These are phyloP conservation scores for Tuber borchii DNA, from an alignment of 495 filamentous ascomycete species.

Conservation along the genomic window DNA sequence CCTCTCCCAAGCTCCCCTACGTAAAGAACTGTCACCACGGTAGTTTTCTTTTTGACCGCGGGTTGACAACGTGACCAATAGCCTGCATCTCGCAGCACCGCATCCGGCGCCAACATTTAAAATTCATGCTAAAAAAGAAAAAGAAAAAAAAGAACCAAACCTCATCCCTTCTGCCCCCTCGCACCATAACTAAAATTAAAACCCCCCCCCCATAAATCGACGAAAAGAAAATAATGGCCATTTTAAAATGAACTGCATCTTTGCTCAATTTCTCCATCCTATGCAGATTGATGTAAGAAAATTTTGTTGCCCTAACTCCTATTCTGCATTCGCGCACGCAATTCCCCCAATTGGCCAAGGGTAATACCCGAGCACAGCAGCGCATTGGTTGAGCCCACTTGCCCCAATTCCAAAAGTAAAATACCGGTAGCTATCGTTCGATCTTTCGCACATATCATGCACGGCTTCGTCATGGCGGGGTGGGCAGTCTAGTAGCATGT, in stretches of 20 bases:
- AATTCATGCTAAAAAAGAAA: not conserved
- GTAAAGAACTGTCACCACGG: not conserved
- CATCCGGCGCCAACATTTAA: constrained; percentile 4
- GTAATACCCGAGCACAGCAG: not conserved
- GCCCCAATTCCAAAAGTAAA: not conserved
- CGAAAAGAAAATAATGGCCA: not conserved
- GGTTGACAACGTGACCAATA: constrained; percentile 5
- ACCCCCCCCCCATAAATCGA: not conserved
- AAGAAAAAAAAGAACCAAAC: not conserved
- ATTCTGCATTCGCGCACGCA: not conserved
- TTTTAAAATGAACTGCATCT: constrained; percentile 3
- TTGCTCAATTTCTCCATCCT: not conserved
- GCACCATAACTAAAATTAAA: not conserved
- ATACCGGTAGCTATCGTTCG: constrained; percentile 4
- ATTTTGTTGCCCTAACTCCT: constrained; percentile 1
- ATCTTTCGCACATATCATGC: constrained; percentile 3
- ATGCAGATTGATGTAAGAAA: constrained; percentile 3
- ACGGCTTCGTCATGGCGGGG: constrained; percentile 1
- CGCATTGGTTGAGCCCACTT: not conserved
- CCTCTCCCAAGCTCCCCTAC: not conserved
- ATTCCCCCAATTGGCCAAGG: not conserved
- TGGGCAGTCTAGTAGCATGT: constrained; percentile 3
- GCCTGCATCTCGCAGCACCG: constrained; percentile 1
- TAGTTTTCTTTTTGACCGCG: constrained; percentile 4
- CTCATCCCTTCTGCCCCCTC: not conserved